These are phyloP conservation scores for Agrocybe pediades DNA, from an alignment of 768 basidiomycete genomes.

Conservation along the genomic window DNA sequence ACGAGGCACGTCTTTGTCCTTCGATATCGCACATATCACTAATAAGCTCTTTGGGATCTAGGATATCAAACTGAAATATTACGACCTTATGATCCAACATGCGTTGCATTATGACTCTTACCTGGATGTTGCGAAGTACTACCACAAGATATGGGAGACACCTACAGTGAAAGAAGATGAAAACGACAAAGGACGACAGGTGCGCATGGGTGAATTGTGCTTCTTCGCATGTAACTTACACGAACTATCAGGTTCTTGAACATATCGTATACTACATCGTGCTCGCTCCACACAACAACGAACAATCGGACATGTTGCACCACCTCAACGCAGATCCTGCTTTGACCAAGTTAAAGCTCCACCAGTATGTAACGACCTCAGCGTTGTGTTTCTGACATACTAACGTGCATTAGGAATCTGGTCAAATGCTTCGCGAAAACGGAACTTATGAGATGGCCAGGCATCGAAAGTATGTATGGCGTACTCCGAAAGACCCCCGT, in stretches of 20 bases:
- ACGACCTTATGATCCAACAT: slow-evolving; percentile 95
- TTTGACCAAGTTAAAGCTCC: slow-evolving; percentile 77
- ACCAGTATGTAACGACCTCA: slow-evolving; percentile 58
- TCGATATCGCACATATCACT: neutral
- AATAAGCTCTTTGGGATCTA: slow-evolving; percentile 30
- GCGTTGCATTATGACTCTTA: slow-evolving; percentile 84
- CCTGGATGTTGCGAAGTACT: slow-evolving; percentile 93
- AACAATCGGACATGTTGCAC: slow-evolving; percentile 96
- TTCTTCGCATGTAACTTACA: slow-evolving; percentile 10
- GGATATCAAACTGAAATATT: slow-evolving; percentile 96
- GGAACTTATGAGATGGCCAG: slow-evolving; percentile 97
- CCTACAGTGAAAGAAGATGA: slow-evolving; percentile 89
- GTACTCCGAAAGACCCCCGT: slow-evolving; percentile 79
- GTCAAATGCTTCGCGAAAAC: slow-evolving; percentile 92
- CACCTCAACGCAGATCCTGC: slow-evolving; percentile 81
- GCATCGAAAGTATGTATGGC: slow-evolving; percentile 87
- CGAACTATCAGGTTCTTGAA: slow-evolving; percentile 71
- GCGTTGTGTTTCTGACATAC: slow-evolving; percentile 1
- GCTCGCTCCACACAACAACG: slow-evolving; percentile 92
- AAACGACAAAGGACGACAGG: slow-evolving; percentile 65
- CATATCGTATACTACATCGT: slow-evolving; percentile 95
- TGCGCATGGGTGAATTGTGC: slow-evolving; percentile 33
- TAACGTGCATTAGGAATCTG: slow-evolving; percentile 65
- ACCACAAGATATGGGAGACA: slow-evolving; percentile 97
- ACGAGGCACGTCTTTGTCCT: slow-evolving; percentile 59